phyloP scores from a whole-genome alignment of 305 asterid species.

The Caryopteris hybrid region DNA sequence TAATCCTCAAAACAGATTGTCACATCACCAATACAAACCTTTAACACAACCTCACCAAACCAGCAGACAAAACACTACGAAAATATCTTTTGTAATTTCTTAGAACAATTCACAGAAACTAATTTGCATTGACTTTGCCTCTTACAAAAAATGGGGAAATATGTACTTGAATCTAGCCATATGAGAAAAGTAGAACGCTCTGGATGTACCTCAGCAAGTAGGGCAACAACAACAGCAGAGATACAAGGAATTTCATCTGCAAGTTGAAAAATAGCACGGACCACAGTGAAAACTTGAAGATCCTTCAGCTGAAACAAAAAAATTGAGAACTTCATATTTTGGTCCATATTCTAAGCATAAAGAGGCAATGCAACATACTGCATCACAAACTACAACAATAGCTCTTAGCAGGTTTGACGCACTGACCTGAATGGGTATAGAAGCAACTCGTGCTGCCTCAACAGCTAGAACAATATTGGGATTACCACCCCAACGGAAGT shows the following conservation, averaged over 20 bases:
- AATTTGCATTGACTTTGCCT: background rate
- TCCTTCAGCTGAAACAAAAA: constrained; percentile 70
- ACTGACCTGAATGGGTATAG: constrained; percentile 90
- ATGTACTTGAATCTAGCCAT: background rate
- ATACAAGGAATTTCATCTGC: constrained; percentile 94
- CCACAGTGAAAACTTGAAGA: constrained; percentile 90
- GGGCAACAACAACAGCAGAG: constrained; percentile 95
- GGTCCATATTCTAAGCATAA: background rate
- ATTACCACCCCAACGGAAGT: constrained; percentile 98
- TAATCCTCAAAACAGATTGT: background rate
- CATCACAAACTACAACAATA: background rate
- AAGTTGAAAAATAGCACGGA: constrained; percentile 94
- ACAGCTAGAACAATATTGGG: constrained; percentile 88
- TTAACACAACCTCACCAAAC: background rate
- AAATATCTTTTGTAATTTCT: background rate
- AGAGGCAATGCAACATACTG: background rate
- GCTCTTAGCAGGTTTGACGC: constrained; percentile 6
- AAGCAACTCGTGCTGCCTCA: constrained; percentile 92
- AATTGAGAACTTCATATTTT: constrained; percentile 11
- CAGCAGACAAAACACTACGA: background rate
- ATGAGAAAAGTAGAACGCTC: constrained; percentile 3
- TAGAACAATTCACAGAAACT: background rate
- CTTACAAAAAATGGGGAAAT: background rate
- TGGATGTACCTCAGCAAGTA: constrained; percentile 77
- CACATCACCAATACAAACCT: background rate